A percentile compares a stretch with the other conserved stretches of the same genome.
phyloP scores from a whole-genome alignment of 208 protist genomes.

The Trypanosoma avium region DNA sequence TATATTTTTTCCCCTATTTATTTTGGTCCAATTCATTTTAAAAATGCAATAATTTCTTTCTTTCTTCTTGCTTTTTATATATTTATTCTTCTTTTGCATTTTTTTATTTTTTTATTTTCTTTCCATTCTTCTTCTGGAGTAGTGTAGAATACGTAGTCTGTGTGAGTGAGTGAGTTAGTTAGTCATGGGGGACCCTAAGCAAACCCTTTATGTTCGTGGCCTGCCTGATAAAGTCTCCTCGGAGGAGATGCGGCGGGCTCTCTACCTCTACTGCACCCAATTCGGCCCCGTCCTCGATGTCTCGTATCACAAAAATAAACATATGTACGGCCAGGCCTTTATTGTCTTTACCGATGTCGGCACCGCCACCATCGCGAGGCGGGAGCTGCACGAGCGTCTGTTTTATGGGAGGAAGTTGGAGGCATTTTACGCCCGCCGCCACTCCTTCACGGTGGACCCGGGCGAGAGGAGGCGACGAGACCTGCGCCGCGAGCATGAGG shows the following conservation, averaged over 20 bases:
- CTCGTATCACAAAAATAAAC: slow-evolving; percentile 50
- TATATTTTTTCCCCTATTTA: too few relatives aligned
- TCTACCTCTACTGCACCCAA: slow-evolving; percentile 87
- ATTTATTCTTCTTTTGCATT: neutral
- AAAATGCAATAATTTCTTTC: neutral
- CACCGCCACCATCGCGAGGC: slow-evolving; percentile 70
- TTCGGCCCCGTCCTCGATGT: slow-evolving; percentile 81
- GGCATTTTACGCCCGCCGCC: slow-evolving; percentile 72
- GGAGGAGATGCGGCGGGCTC: slow-evolving; percentile 63
- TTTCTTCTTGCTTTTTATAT: neutral
- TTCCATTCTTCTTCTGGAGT: neutral
- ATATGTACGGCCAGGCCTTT: slow-evolving; percentile 85
- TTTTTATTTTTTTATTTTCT: neutral
- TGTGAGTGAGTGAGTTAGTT: neutral
- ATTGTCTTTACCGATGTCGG: slow-evolving; percentile 85
- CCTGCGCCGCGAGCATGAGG: slow-evolving; percentile 24
- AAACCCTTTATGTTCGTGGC: slow-evolving; percentile 82
- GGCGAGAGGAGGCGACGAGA: slow-evolving; percentile 66
- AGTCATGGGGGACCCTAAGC: slow-evolving; percentile 75
- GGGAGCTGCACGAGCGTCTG: slow-evolving; percentile 54
- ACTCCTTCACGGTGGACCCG: slow-evolving; percentile 74
- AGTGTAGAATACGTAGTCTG: too few relatives aligned
- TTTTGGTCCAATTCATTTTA: too few relatives aligned
- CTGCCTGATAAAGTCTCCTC: slow-evolving; percentile 81
- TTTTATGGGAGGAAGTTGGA: slow-evolving; percentile 81